Evolutionary conservation across 768 basidiomycete species (phyloP), one percentile per base, ranked within the genome.

Genomic region (Hemileccinum rubropunctum): DNA sequence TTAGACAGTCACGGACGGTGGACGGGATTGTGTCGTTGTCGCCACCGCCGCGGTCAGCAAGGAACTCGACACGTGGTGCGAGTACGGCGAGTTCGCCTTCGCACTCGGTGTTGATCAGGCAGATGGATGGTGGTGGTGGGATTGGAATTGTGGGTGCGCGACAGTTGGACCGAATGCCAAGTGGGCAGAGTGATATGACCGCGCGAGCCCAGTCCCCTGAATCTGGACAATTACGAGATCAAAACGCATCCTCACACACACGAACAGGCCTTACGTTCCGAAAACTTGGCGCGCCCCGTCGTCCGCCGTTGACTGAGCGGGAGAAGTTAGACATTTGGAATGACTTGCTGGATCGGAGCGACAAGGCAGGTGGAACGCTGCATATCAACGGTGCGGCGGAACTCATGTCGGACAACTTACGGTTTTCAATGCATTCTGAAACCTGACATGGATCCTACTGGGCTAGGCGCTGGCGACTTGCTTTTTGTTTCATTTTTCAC

Each of bases 261-360:
- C 65, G 63, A 8, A 66, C 72, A 35, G 68, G 68, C 18, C 42
- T 76, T 41, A 77, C 70, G 38, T 83, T 80, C 69, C 76, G 82
- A 12, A 74, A 79, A 56, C 58, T 82, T 20, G 58, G 67, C n/a
- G 58, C 52, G 26, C 63, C 62, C 26, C 66, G 67, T 44, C 64
- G 67, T 46, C 64, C 66, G 20, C 73, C 66, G 37, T 65, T 83
- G 62, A 80, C 80, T 21, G 84, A 88, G 62, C 68, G 78, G 58
- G 86, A 91, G 69, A 91, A 91, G 71, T 76, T 77, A 7, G 79
- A 76, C 12, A 79, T 78, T 58, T 90, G 86, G 87, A 77, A 86
- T 48, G 82, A 83, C 52, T 58, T 90, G 47, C 66, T 89, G 52
- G 76, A 79, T 61, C 73, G 77, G 57, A 88, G 87, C 58, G 84